phyloP scores from a whole-genome alignment of 345 rosid species.

The Erysimum cheiranthoides region DNA sequence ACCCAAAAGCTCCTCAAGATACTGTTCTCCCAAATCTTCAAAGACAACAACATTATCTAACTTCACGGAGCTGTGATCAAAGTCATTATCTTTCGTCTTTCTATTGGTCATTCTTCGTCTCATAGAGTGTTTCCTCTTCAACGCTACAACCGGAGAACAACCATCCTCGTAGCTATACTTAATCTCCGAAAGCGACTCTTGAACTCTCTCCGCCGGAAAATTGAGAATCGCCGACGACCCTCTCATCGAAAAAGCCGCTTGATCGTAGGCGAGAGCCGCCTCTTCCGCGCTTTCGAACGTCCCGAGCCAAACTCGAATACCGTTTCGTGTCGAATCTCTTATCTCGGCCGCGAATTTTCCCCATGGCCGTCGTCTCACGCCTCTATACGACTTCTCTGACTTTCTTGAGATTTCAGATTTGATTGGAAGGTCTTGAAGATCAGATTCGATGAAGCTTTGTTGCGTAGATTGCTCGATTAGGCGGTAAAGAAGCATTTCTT shows the following conservation, averaged over 20 bases:
- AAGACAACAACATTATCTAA: slow-evolving; percentile 63
- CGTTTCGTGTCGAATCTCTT: slow-evolving; percentile 71
- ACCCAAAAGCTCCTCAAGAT: slow-evolving; percentile 66
- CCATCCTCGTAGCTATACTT: slow-evolving; percentile 59
- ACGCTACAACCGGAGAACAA: slow-evolving; percentile 86
- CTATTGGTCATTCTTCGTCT: slow-evolving; percentile 57
- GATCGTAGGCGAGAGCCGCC: slow-evolving; percentile 79
- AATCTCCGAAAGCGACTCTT: slow-evolving; percentile 69
- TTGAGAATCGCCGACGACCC: slow-evolving; percentile 64
- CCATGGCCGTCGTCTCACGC: slow-evolving; percentile 81
- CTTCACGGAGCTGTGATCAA: slow-evolving; percentile 42
- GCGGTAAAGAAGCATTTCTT: slow-evolving; percentile 85
- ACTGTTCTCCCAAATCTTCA: slow-evolving; percentile 85
- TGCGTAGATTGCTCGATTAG: slow-evolving; percentile 54
- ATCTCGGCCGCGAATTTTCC: slow-evolving; percentile 84
- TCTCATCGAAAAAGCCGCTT: slow-evolving; percentile 76
- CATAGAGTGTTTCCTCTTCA: slow-evolving; percentile 83
- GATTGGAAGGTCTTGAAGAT: not conserved
- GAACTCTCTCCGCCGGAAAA: slow-evolving; percentile 72
- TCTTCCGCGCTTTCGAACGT: slow-evolving; percentile 80
- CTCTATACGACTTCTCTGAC: slow-evolving; percentile 66
- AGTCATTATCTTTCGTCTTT: slow-evolving; percentile 48
- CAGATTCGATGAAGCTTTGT: not conserved
- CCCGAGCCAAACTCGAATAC: slow-evolving; percentile 73
- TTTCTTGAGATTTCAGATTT: slow-evolving; percentile 39